phyloP scores from a whole-genome alignment of 768 basidiomycete genomes.

The Tephrocybe sp. region DNA sequence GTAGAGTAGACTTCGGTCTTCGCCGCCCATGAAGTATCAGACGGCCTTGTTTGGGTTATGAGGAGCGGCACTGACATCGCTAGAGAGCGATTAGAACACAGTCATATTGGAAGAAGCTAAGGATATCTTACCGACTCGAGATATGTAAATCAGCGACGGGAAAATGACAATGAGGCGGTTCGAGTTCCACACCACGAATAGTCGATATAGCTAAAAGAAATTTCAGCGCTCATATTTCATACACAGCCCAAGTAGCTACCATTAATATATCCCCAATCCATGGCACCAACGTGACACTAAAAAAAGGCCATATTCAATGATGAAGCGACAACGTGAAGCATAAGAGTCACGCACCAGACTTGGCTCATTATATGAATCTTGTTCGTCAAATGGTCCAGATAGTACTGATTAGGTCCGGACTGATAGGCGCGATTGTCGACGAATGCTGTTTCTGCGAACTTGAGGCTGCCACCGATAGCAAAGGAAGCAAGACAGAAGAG shows the following conservation, averaged over 20 bases:
- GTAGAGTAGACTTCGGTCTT: conserved; percentile 12
- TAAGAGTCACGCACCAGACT: conserved; percentile 11
- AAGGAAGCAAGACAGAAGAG: conserved; percentile 17
- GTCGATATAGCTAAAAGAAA: conserved; percentile 16
- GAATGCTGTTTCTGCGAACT: conserved; percentile 17
- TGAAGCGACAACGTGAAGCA: neutral
- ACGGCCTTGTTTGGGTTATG: conserved; percentile 14
- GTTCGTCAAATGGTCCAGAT: conserved; percentile 5
- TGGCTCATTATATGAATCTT: conserved; percentile 18
- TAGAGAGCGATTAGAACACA: neutral
- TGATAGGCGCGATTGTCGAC: conserved; percentile 10
- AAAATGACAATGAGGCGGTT: conserved; percentile 13
- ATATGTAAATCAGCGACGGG: conserved; percentile 15
- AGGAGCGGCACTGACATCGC: conserved; percentile 22
- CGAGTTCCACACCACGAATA: conserved; percentile 15
- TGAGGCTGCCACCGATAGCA: conserved; percentile 17
- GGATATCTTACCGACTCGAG: conserved; percentile 14
- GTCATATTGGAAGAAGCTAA: neutral
- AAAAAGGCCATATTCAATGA: neutral
- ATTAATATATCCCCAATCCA: conserved; percentile 22
- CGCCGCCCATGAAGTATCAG: conserved; percentile 4
- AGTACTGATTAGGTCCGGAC: conserved; percentile 8
- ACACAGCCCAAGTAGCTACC: conserved; percentile 2
- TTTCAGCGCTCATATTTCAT: neutral
- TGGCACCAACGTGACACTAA: conserved; percentile 16